Conservation (phyloP, 345 rosid genomes). For the Citrus inodora region DNA sequence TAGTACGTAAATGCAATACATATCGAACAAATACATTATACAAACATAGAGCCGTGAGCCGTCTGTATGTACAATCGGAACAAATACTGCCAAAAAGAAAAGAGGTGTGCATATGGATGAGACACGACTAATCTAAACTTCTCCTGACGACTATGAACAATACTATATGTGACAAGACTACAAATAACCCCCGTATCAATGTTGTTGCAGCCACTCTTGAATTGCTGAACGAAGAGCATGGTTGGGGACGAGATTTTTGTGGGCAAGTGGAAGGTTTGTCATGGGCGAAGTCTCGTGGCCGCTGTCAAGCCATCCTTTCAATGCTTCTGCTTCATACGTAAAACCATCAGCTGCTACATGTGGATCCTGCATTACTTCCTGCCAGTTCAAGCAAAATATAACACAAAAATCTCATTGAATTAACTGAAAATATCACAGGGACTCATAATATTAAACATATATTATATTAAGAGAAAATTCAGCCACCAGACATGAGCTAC, state of each 20-base stretch:
- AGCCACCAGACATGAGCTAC: neutral
- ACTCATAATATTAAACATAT: no score
- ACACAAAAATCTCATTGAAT: neutral
- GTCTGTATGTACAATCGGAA: neutral
- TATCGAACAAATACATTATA: neutral
- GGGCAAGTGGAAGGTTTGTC: conserved; percentile 51
- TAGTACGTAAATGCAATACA: neutral
- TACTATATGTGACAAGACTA: neutral
- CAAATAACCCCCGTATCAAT: conserved; percentile 1
- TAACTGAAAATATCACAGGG: neutral
- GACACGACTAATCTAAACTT: neutral
- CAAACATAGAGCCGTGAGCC: neutral
- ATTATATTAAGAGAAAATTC: neutral
- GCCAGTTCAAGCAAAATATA: conserved; percentile 15
- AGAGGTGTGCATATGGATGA: neutral
- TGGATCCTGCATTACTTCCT: conserved; percentile 89
- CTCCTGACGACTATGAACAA: neutral
- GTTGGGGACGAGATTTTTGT: conserved; percentile 47
- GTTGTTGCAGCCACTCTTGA: conserved; percentile 66
- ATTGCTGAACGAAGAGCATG: conserved; percentile 53
- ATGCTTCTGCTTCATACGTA: conserved; percentile 78
- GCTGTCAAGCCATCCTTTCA: conserved; percentile 74
- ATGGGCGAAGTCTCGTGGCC: conserved; percentile 69
- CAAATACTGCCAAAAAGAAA: neutral
- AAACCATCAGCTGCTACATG: conserved; percentile 79